phyloP scores from a whole-genome alignment of 2,329 filamentous ascomycete species.

The Microdochium nivale region DNA sequence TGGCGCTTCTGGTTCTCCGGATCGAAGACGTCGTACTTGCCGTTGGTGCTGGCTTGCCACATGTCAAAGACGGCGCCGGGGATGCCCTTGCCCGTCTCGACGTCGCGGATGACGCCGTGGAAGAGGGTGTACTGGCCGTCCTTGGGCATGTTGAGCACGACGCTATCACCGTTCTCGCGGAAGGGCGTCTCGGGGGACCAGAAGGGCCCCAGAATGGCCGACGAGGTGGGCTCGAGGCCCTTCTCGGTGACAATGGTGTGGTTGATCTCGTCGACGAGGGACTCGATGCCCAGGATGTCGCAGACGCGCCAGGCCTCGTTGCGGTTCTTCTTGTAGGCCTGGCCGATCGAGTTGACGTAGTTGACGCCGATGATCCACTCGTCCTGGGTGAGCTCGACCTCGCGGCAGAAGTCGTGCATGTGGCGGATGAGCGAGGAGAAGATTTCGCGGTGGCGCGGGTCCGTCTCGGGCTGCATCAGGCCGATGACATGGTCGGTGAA shows the following conservation, averaged over 20 bases:
- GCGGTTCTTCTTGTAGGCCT: conserved; percentile 53
- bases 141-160: conserved; percentile 54
- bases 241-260: conserved; percentile 55
- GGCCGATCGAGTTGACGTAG: conserved; percentile 67
- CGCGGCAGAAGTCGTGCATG: conserved; percentile 70
- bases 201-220: conserved; percentile 69
- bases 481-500: conserved; percentile 70
- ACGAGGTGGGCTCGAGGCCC: conserved; percentile 58
- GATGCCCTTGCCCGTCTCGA: conserved; percentile 58
- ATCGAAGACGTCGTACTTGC: conserved; percentile 70
- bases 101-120: conserved; percentile 27
- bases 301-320: conserved; percentile 69
- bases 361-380: conserved; percentile 71
- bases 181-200: conserved; percentile 70
- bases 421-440: conserved; percentile 58
- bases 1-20: conserved; percentile 61
- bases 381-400: conserved; percentile 67
- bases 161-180: conserved; percentile 55
- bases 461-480: conserved; percentile 61
- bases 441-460: conserved; percentile 55
- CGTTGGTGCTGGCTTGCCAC: conserved; percentile 70
- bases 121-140: conserved; percentile 45
- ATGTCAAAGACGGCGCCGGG: conserved; percentile 64
- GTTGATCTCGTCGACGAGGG: conserved; percentile 58
- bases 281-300: conserved; percentile 67